Base-by-base conservation (phyloP, 331 rosid genomes). In the Erythrophleum ivorense region DNA sequence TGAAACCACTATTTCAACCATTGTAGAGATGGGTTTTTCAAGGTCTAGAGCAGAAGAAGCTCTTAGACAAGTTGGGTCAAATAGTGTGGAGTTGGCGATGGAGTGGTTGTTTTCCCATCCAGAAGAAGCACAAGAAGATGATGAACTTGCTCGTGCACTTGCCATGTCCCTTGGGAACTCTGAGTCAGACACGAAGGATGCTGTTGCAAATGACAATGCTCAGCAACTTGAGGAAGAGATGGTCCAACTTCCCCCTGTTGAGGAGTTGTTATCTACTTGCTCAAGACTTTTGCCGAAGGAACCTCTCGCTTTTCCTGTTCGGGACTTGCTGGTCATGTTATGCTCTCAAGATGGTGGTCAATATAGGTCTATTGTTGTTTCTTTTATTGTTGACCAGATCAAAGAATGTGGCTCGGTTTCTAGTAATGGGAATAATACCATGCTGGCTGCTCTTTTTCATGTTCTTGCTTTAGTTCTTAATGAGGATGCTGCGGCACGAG, bases 61-160 rank as follows among this genome's bases (percentile, higher is more conserved):
- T 80, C 85, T 96, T 81, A 91, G 98, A 82, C 97, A 94, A 71
- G 97, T 96, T 80, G 97, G 97, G 78, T 92, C 99, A 68, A 94
- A 92, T 83, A 94, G 99, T 83, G 99, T 96, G 85, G 98, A 92
- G 85, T 88, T 92, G 87, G 99, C 99, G 6, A 94, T 94, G 99
- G 99, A 96, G 80, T 96, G 99, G 99, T 77, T 96, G 79, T 96
- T 89, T 86, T 91, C 99, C 71, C 98, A 94, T 84, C 98, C 91
- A 33, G 99, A 96, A 83, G 99, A 96, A 1, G 72, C 78, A 62
- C 95, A 89, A 71, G 99, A 96, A 87, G 98, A 96, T 64, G 97
- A 96, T 79, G 99, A 96, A 84, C 98, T 96, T 86, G 98, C 99
- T 29, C 99, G 98, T 63, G 99, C 98, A 78, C 97, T 96, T 55